Evolutionary conservation across 148 eudicot species (phyloP).

Genomic region (Heliosperma pusillum): DNA sequence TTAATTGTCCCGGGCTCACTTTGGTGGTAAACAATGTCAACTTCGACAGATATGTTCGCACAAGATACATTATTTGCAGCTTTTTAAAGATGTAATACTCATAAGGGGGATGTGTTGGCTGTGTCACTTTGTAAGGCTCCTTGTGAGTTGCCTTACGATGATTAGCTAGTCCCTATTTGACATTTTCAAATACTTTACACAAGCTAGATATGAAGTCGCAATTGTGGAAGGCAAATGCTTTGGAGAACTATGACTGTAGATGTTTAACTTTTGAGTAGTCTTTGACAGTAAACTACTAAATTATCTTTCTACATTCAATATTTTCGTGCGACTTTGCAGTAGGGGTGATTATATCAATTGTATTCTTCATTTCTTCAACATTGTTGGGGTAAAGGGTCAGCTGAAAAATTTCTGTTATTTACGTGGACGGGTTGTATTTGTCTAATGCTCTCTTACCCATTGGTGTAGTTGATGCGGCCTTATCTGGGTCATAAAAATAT

Average conservation of each 20-base stretch:
- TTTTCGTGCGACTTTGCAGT: neutral
- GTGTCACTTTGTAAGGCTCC: neutral
- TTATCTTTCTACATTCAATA: neutral
- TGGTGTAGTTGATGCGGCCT: neutral
- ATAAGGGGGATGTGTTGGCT: neutral
- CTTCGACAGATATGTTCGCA: neutral
- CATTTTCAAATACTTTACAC: neutral
- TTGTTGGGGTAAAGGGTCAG: neutral
- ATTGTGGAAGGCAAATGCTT: slow-evolving; percentile 2
- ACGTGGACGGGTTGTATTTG: neutral
- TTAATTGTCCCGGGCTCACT: no score
- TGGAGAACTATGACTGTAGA: neutral
- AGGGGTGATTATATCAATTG: neutral
- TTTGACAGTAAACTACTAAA: neutral
- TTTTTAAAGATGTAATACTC: neutral
- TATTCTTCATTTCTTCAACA: neutral
- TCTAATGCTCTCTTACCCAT: neutral
- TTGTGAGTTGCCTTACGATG: neutral
- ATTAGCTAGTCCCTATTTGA: neutral
- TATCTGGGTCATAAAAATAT: neutral
- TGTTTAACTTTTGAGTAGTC: neutral
- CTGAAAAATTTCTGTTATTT: neutral
- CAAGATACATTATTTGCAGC: neutral
- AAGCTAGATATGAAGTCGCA: neutral
- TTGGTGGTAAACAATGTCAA: neutral